Base-by-base conservation (phyloP, 2,329 filamentous ascomycete species). In the Neospermospora avenae region DNA sequence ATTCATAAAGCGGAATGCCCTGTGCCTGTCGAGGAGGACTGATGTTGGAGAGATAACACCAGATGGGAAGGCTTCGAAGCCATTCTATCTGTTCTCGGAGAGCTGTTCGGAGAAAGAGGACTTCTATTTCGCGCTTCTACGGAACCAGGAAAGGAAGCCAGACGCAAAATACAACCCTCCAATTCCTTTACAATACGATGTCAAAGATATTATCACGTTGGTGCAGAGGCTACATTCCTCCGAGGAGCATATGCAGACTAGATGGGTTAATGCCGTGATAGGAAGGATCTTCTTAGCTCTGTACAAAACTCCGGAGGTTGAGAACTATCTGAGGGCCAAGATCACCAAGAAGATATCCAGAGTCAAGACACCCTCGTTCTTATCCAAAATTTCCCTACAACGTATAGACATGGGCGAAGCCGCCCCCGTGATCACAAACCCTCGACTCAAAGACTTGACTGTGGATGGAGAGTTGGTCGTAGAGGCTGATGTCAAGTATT, bases 41-140 rank as follows among this genome's bases (percentile, higher is more conserved):
- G 79, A 82, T 34, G 78, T 78, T 25, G 76, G 77, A 25, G 84
- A 87, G 35, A 68, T 80, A 28, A 77, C 80, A 2, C 81, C 83
- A 3, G 84, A 87, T 64, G 77, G 74, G 39, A 79, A 78, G 35
- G 71, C 82, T 2, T 87, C 90, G 6, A 93, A 90, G 67, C 92
- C 95, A 0, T 98, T 97, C 76, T 98, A 87, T 71, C 80, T 99
- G 4, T 99, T 98, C 74, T 96, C 91, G 0, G 92, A 98, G 67
- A 96, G 96, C 70, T 91, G 91, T 73, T 96, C 93, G 0, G 91
- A 95, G 49, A 99, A 99, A 74, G 95, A 99, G 74, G 95, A 99
- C 73, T 98, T 99, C 75, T 99, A 99, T 74, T 93, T 96, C 75
- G 90, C 93, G 13, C 80, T 99, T 67, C 79, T 99, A 41, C 86